phyloP scores from a whole-genome alignment of 768 basidiomycete species.

The Ephemerocybe angulata region DNA sequence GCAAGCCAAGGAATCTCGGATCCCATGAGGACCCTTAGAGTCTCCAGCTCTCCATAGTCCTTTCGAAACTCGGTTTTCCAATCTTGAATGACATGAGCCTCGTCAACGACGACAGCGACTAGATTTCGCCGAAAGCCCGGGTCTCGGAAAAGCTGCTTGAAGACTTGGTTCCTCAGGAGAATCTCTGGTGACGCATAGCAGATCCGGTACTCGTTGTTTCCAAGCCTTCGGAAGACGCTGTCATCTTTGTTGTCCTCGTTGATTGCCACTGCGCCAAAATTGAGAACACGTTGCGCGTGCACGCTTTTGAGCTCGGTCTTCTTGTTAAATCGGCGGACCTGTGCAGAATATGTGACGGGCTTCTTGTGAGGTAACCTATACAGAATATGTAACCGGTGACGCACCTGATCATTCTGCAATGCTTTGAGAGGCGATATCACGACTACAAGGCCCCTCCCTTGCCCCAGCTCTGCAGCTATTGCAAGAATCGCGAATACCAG shows the following conservation, averaged over 20 bases:
- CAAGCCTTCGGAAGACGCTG: slow-evolving; percentile 9
- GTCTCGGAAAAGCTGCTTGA: slow-evolving; percentile 9
- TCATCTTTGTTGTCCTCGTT: slow-evolving; percentile 15
- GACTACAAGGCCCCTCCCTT: background rate
- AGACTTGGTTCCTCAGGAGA: slow-evolving; percentile 10
- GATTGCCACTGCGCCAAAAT: slow-evolving; percentile 14
- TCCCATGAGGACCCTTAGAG: slow-evolving; percentile 10
- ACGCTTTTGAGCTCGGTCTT: too few relatives aligned
- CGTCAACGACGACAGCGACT: slow-evolving; percentile 13
- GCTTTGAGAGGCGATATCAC: background rate
- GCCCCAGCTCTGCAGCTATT: background rate
- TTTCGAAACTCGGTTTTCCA: slow-evolving; percentile 16
- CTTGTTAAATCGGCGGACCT: background rate
- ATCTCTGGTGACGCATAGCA: slow-evolving; percentile 14
- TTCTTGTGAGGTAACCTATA: too few relatives aligned
- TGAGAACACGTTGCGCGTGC: too few relatives aligned
- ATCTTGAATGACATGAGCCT: slow-evolving; percentile 13
- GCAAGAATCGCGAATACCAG: background rate
- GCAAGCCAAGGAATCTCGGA: slow-evolving; percentile 14
- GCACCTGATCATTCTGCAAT: background rate
- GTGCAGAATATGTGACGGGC: too few relatives aligned
- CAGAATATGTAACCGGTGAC: background rate
- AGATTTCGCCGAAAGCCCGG: slow-evolving; percentile 7
- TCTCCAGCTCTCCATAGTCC: slow-evolving; percentile 14
- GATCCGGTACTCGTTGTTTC: slow-evolving; percentile 6